A percentile compares a stretch with the other conserved stretches of the same genome.
These are phyloP conservation scores for Penicillium sp. DNA, from an alignment of 2,329 filamentous ascomycete species.

Conservation along the genomic window DNA sequence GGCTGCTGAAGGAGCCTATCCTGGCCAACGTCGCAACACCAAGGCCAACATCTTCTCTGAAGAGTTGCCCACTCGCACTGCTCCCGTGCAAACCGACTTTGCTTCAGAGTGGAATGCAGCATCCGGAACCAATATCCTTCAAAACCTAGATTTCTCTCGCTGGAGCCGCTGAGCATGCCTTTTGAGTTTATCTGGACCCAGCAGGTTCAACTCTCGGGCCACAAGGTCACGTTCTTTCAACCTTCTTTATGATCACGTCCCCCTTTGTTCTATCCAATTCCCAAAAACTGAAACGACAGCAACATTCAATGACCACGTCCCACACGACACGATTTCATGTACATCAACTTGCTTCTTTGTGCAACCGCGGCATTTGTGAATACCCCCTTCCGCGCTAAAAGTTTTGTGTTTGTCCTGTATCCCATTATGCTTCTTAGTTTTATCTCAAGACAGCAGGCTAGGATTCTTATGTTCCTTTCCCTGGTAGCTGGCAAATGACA, in stretches of 20 bases:
- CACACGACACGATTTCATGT: conserved; percentile 29
- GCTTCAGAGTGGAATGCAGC: conserved; percentile 42
- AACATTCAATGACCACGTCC: background rate
- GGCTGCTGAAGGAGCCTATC: conserved; percentile 35
- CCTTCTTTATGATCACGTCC: background rate
- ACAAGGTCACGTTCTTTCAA: background rate
- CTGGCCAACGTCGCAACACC: conserved; percentile 39
- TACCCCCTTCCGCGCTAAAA: conserved; percentile 31
- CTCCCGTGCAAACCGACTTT: conserved; percentile 37
- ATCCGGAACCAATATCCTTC: conserved; percentile 41
- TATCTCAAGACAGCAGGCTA: background rate
- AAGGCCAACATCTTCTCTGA: conserved; percentile 43
- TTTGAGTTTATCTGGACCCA: background rate
- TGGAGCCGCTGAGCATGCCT: conserved; percentile 38
- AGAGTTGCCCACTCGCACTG: conserved; percentile 35
- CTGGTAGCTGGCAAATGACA: conserved; percentile 12
- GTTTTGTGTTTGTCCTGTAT: conserved; percentile 20
- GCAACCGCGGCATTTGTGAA: conserved; percentile 31
- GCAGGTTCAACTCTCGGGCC: background rate
- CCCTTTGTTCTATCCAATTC: background rate
- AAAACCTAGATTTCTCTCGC: conserved; percentile 47
- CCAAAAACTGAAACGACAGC: conserved; percentile 16
- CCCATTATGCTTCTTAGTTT: conserved; percentile 3
- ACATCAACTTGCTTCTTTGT: conserved; percentile 27
- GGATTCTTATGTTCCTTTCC: background rate